These are phyloP conservation scores for Fusarium paranaense DNA, from an alignment of 2,329 filamentous ascomycete species.

Conservation along the genomic window DNA sequence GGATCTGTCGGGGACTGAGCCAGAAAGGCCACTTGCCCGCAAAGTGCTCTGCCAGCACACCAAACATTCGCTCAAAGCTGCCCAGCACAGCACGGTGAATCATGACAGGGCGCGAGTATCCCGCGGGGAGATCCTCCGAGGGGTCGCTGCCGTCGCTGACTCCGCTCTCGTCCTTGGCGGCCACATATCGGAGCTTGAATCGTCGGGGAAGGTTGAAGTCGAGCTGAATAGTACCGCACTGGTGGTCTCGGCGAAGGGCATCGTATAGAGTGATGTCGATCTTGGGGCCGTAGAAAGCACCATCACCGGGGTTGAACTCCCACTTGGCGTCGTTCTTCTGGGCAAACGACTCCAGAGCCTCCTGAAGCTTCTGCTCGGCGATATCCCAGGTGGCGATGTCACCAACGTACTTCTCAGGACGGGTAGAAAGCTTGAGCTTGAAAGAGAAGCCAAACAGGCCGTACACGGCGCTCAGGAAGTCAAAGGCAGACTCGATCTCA, in stretches of 20 bases:
- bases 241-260: conserved; percentile 76
- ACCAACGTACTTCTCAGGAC: conserved; percentile 89
- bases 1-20: conserved; percentile 85
- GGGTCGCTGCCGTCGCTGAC: conserved; percentile 58
- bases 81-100: conserved; percentile 86
- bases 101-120: conserved; percentile 85
- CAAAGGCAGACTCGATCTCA: conserved; percentile 81
- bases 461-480: conserved; percentile 81
- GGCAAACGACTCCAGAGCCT: conserved; percentile 83
- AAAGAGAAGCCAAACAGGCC: conserved; percentile 77
- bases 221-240: conserved; percentile 86
- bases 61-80: conserved; percentile 75
- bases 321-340: conserved; percentile 72
- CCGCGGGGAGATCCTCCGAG: conserved; percentile 65
- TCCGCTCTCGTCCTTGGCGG: conserved; percentile 62
- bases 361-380: conserved; percentile 83
- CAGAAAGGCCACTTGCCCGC: conserved; percentile 92
- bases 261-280: conserved; percentile 97
- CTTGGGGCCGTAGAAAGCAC: conserved; percentile 98
- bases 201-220: conserved; percentile 79
- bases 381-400: conserved; percentile 88
- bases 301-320: conserved; percentile 94
- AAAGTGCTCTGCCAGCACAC: conserved; percentile 86
- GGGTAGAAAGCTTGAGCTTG: conserved; percentile 94
- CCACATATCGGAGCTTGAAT: conserved; percentile 58